Conservation (phyloP, 1,139 yeast species). For the Magnusiomyces sp. region DNA sequence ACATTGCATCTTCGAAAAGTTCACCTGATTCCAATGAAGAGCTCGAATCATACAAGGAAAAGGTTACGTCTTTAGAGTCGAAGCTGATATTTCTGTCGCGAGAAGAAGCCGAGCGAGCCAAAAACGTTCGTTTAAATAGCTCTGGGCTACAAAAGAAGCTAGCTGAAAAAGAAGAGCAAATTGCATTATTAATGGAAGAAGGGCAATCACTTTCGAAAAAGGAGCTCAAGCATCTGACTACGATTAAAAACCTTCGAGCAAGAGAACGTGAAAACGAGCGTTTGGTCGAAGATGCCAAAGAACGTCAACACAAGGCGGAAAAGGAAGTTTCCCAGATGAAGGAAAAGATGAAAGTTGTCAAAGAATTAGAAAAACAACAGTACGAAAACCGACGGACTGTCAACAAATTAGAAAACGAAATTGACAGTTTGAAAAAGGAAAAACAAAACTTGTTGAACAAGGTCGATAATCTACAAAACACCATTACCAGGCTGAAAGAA, state of each 20-base stretch:
- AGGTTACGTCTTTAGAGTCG: conserved; percentile 21
- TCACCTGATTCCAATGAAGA: conserved; percentile 13
- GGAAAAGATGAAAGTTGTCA: conserved; percentile 17
- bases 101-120: conserved; percentile 25
- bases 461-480: conserved; percentile 18
- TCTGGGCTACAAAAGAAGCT: conserved; percentile 23
- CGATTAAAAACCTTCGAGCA: conserved; percentile 53
- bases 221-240: conserved; percentile 61
- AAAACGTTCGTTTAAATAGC: conserved; percentile 15
- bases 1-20: conserved; percentile 7
- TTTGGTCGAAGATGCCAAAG: conserved; percentile 18
- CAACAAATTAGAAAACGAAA: conserved; percentile 20
- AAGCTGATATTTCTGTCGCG: conserved; percentile 23
- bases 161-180: conserved; percentile 46
- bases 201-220: conserved; percentile 70
- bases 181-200: conserved; percentile 59
- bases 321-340: conserved; percentile 17
- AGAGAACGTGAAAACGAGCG: conserved; percentile 35
- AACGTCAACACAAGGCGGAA: conserved; percentile 19
- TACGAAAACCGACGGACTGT: conserved; percentile 17
- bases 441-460: conserved; percentile 12
- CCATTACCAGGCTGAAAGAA: conserved; percentile 19
- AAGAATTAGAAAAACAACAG: conserved; percentile 18
- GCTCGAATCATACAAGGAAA: conserved; percentile 17
- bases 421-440: conserved; percentile 19